phyloP scores from a whole-genome alignment of 345 rosid genomes.

The Moricandia arvensis region DNA sequence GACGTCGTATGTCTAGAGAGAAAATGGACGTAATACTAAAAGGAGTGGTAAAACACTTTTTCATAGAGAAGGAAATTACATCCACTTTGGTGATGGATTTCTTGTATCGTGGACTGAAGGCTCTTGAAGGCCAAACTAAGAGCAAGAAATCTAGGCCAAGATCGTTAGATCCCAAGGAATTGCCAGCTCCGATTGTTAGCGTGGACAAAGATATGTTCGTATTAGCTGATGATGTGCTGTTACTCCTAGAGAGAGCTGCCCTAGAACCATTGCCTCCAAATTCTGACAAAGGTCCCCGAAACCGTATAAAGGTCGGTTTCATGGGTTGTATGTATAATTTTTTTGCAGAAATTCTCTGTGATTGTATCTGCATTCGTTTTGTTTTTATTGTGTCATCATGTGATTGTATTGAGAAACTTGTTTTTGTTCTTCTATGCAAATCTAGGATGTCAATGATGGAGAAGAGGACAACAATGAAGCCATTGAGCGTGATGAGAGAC shows the following conservation, averaged over 20 bases:
- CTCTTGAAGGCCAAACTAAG: constrained; percentile 87
- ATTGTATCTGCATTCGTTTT: not conserved
- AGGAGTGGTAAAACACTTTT: constrained; percentile 91
- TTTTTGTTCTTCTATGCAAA: constrained; percentile 6
- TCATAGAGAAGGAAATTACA: constrained; percentile 95
- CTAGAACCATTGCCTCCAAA: constrained; percentile 87
- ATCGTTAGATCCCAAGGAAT: constrained; percentile 63
- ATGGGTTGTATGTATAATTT: not conserved
- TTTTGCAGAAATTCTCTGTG: not conserved
- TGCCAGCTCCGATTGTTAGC: constrained; percentile 74
- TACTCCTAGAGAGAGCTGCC: constrained; percentile 80
- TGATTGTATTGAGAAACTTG: not conserved
- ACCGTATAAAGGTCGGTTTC: constrained; percentile 76
- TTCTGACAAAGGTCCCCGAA: constrained; percentile 88
- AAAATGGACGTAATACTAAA: constrained; percentile 77
- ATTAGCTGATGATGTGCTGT: constrained; percentile 86
- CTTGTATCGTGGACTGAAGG: constrained; percentile 94
- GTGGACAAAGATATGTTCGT: constrained; percentile 81
- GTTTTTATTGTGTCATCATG: not conserved
- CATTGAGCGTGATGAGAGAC: constrained; percentile 81
- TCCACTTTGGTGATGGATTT: constrained; percentile 99
- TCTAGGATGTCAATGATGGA: constrained; percentile 83
- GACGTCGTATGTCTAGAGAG: constrained; percentile 82
- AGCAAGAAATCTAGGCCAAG: constrained; percentile 61
- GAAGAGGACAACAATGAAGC: constrained; percentile 79